A percentile compares a stretch with the other conserved stretches of the same genome.
Evolutionary conservation across 1,284 basidiomycete genomes (phyloP).

Genomic region (Marasmius tenuissimus): DNA sequence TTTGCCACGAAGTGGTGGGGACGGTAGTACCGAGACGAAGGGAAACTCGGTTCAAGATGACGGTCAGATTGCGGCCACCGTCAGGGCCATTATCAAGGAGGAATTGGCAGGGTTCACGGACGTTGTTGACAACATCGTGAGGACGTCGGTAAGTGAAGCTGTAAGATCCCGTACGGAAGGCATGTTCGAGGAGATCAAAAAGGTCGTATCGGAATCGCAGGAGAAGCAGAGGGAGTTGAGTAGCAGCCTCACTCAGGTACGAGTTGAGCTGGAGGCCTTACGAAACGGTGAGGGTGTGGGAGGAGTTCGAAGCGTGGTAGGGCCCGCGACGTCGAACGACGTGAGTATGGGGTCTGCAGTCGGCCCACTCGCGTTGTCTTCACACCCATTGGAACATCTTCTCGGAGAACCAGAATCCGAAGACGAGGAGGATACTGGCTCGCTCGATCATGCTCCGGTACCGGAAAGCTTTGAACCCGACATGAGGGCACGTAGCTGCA

Average conservation of each 20-base stretch:
- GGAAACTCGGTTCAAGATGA: background rate
- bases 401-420: background rate
- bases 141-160: background rate
- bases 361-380: background rate
- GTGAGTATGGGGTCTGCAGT: background rate
- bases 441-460: background rate
- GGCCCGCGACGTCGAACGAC: too few species aligned
- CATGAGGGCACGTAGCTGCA: background rate
- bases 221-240: background rate
- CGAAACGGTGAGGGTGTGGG: background rate
- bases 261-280: background rate
- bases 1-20: background rate
- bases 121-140: background rate
- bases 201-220: background rate
- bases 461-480: background rate
- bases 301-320: background rate
- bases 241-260: background rate
- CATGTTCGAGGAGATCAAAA: background rate
- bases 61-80: too few species aligned
- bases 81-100: background rate
- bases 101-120: background rate
- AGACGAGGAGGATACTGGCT: background rate
- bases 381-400: background rate
- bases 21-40: background rate
- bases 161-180: background rate